A percentile compares a stretch with the other conserved stretches of the same genome.
These are phyloP conservation scores for Nakazawaea pomicola DNA, from an alignment of 805 yeast genomes.

Conservation along the genomic window DNA sequence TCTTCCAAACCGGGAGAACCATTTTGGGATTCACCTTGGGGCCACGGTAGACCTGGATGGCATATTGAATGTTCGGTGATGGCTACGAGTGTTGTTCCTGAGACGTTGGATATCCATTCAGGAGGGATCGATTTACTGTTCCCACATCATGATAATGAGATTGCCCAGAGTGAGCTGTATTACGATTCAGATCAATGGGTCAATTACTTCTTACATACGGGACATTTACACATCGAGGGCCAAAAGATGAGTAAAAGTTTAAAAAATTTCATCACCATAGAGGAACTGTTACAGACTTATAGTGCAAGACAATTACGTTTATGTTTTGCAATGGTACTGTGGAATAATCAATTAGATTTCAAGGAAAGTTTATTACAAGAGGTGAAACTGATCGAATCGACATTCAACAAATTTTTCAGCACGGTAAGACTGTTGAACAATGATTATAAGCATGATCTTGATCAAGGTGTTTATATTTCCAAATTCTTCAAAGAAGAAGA, in stretches of 20 bases:
- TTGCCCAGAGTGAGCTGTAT: slow-evolving; percentile 95
- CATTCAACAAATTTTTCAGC: slow-evolving; percentile 78
- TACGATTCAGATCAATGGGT: slow-evolving; percentile 92
- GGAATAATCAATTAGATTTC: slow-evolving; percentile 93
- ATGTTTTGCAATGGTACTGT: slow-evolving; percentile 84
- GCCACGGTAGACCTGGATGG: slow-evolving; percentile 98
- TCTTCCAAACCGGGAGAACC: slow-evolving; percentile 97
- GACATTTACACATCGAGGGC: slow-evolving; percentile 97
- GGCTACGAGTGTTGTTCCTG: slow-evolving; percentile 88
- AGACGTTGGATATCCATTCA: slow-evolving; percentile 85
- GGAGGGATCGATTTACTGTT: slow-evolving; percentile 97
- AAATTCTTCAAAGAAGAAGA: slow-evolving; percentile 59
- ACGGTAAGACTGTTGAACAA: slow-evolving; percentile 76
- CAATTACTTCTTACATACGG: slow-evolving; percentile 93
- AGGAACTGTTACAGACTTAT: slow-evolving; percentile 73
- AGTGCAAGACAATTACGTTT: slow-evolving; percentile 81
- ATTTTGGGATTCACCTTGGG: slow-evolving; percentile 94
- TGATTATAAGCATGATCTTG: slow-evolving; percentile 53
- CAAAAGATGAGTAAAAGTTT: slow-evolving; percentile 96
- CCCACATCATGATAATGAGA: slow-evolving; percentile 98
- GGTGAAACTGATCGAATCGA: slow-evolving; percentile 69
- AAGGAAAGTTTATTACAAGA: slow-evolving; percentile 75
- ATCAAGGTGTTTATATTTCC: slow-evolving; percentile 46
- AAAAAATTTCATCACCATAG: slow-evolving; percentile 92
- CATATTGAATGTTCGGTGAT: slow-evolving; percentile 98